A percentile compares a stretch with the other conserved stretches of the same genome.
Evolutionary conservation across 495 filamentous ascomycete genomes (phyloP).

Genomic region (Rusavskia elegans): DNA sequence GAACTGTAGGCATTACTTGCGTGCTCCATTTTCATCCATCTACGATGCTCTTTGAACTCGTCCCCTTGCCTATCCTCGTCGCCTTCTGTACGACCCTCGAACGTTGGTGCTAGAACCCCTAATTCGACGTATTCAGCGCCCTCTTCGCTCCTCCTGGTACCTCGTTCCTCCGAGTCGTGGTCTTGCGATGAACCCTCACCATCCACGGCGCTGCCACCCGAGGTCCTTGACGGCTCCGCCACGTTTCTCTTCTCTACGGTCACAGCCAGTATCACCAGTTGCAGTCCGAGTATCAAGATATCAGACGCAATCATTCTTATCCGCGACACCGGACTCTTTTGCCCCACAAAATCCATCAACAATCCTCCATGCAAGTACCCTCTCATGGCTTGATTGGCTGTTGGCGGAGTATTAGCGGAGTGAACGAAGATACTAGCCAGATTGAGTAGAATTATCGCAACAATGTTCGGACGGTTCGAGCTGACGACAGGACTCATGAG

Average conservation of each 20-base stretch:
- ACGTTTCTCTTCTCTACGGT: conserved; percentile 47
- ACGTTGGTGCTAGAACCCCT: conserved; percentile 15
- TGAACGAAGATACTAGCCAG: conserved; percentile 60
- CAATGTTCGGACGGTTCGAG: conserved; percentile 47
- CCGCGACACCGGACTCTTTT: conserved; percentile 55
- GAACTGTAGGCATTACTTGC: conserved; percentile 45
- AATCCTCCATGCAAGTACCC: conserved; percentile 77
- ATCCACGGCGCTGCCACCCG: conserved; percentile 6
- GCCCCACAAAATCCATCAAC: conserved; percentile 77
- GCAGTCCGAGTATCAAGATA: conserved; percentile 44
- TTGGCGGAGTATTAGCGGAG: conserved; percentile 40
- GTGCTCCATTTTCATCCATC: conserved; percentile 18
- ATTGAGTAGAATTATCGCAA: conserved; percentile 54
- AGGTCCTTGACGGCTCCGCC: conserved; percentile 6
- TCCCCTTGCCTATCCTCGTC: conserved; percentile 31
- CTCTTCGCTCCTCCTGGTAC: conserved; percentile 35
- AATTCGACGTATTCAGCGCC: conserved; percentile 34
- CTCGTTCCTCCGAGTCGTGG: conserved; percentile 70
- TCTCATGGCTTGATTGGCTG: conserved; percentile 57
- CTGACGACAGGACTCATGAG: conserved; percentile 52
- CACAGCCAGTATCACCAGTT: conserved; percentile 60
- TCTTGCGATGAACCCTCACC: conserved; percentile 34
- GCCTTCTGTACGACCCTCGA: conserved; percentile 12
- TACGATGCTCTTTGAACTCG: conserved; percentile 25
- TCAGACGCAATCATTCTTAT: conserved; percentile 50